These are phyloP conservation scores for Solanum sejunctum DNA, from an alignment of 257 asterid genomes.

Conservation along the genomic window DNA sequence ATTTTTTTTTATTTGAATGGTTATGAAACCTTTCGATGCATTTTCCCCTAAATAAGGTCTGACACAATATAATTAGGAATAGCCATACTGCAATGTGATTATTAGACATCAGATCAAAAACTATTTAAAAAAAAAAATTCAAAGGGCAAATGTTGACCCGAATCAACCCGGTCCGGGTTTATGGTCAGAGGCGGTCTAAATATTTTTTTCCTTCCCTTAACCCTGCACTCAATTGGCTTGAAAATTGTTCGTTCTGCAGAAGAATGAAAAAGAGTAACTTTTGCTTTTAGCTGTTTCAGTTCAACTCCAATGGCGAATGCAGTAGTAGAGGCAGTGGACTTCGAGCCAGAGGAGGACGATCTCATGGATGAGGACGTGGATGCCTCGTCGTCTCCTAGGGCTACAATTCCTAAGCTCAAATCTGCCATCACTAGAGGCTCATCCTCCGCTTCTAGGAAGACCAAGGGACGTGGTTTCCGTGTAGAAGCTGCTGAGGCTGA, in stretches of 20 bases:
- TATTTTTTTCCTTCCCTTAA: background rate
- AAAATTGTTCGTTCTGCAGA: background rate
- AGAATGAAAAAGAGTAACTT: background rate
- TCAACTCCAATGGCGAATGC: constrained; percentile 55
- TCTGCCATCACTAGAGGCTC: constrained; percentile 85
- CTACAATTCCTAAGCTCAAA: constrained; percentile 56
- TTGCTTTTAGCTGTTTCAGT: background rate
- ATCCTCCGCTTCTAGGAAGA: constrained; percentile 57
- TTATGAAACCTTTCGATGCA: no score
- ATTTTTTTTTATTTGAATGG: no score
- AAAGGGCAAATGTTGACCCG: background rate
- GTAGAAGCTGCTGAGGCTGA: constrained; percentile 82
- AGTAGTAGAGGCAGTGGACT: constrained; percentile 78
- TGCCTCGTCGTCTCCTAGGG: constrained; percentile 28
- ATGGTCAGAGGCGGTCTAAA: background rate
- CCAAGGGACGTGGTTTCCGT: constrained; percentile 93
- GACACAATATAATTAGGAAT: no score
- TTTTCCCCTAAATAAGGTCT: no score
- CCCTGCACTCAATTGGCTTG: background rate
- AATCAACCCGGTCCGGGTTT: background rate
- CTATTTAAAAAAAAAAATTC: background rate
- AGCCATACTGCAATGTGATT: no score
- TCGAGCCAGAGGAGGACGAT: constrained; percentile 93
- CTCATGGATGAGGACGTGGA: constrained; percentile 88
- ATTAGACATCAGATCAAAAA: no score